Base-by-base conservation (phyloP, 2,329 filamentous ascomycete genomes). In the Alternaria triticina region DNA sequence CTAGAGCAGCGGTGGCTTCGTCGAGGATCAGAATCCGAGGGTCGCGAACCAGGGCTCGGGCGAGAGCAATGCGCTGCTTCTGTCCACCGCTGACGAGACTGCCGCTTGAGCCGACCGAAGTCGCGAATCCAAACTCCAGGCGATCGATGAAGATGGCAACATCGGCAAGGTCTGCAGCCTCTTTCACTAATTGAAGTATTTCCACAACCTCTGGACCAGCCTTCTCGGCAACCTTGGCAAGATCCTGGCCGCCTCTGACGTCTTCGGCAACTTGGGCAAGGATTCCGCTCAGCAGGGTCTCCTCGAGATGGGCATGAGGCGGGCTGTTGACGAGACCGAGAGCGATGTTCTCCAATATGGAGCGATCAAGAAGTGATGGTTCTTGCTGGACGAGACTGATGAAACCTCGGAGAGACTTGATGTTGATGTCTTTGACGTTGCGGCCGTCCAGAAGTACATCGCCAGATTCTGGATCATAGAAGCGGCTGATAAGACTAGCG, bases 1-100 rank as follows among this genome's bases (percentile, higher is more conserved):
- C 88, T 0, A 90, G 81, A 2, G 88, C 83, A 1, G 87, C 84
- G 2, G 88, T 90, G 3, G 88, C 87, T 71, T 90, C 88, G 47
- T 90, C 88, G 3, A 90, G 79, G 11, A 90, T 81, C 4, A 90
- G 79, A 9, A 90, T 85, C 54, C 81, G 81, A 3, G 87, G 87
- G 49, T 89, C 82, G 4, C 84, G 81, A 28, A 90, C 83, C 13
- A 90, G 77, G 6, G 79, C 79, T 17, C 87, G 81, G 1, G 88
- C 87, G 6, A 90, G 81, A 8, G 87, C 86, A 57, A 90, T 81
- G 6, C 88, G 82, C 70, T 90, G 88, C 55, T 86, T 84, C 70
- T 90, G 88, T 1, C 80, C 82, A 57, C 88, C 87, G 51, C 85
- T 87, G 30, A 89, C 80, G 6, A 87, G 81, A 36, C 83, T 84